A percentile compares a stretch with the other conserved stretches of the same genome.
Evolutionary conservation across 2,329 filamentous ascomycete genomes (phyloP).

Genomic region (Colletotrichum destructivum): DNA sequence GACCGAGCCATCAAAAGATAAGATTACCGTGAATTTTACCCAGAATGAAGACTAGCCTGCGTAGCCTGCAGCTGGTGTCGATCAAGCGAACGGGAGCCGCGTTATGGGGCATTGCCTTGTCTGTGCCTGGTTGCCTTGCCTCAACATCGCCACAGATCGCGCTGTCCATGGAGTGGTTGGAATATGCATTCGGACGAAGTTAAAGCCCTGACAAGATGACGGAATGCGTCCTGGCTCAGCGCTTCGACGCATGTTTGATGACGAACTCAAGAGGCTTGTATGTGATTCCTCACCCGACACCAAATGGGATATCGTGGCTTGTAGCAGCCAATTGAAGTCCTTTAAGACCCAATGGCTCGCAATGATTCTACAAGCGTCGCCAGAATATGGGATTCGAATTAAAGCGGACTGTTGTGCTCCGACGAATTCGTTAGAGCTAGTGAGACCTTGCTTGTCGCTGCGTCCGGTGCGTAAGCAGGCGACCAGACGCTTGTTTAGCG

Average conservation of each 20-base stretch:
- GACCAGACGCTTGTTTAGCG: too few relatives aligned
- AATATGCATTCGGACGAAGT: neutral
- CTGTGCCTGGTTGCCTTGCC: neutral
- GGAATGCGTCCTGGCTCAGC: neutral
- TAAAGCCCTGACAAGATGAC: neutral
- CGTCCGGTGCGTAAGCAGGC: neutral
- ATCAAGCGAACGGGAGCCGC: too few relatives aligned
- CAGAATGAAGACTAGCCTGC: too few relatives aligned
- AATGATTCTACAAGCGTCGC: neutral
- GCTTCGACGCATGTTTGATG: neutral
- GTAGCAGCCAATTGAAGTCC: neutral
- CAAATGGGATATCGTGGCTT: neutral
- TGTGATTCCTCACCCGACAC: too few relatives aligned
- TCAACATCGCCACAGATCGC: neutral
- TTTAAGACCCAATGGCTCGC: neutral
- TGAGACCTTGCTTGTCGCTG: neutral
- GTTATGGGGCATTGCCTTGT: too few relatives aligned
- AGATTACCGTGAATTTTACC: too few relatives aligned
- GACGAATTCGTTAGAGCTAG: conserved; percentile 53
- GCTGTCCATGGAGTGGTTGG: neutral
- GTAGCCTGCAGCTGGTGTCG: too few relatives aligned
- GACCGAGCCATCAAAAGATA: too few relatives aligned
- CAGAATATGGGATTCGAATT: too few relatives aligned
- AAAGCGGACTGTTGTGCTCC: conserved; percentile 61
- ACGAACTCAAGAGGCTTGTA: too few relatives aligned